These are phyloP conservation scores for Xylaria telfairii DNA, from an alignment of 495 filamentous ascomycete genomes.

Conservation along the genomic window DNA sequence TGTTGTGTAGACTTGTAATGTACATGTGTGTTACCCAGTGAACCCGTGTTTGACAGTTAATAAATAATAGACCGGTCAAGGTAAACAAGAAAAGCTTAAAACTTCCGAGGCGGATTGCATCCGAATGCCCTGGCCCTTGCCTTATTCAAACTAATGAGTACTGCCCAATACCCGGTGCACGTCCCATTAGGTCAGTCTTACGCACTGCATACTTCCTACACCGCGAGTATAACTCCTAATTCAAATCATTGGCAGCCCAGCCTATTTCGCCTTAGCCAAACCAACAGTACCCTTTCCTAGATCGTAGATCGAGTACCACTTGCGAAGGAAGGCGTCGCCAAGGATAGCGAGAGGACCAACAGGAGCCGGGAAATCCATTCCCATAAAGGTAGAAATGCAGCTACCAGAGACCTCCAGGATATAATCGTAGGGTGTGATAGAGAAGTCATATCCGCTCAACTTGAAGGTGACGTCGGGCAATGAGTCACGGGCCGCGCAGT, in stretches of 20 bases:
- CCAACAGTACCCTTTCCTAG: conserved; percentile 83
- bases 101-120: background rate
- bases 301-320: conserved; percentile 97
- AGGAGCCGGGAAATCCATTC: conserved; percentile 94
- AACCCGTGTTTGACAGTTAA: background rate
- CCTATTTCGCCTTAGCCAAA: conserved; percentile 80
- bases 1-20: conserved; percentile 14
- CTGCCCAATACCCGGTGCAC: background rate
- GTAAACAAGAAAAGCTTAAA: background rate
- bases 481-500: conserved; percentile 80
- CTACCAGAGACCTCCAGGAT: conserved; percentile 93
- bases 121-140: background rate
- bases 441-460: conserved; percentile 86
- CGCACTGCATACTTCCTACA: conserved; percentile 23
- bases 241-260: conserved; percentile 10
- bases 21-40: conserved; percentile 22
- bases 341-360: conserved; percentile 94
- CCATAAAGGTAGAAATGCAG: conserved; percentile 97
- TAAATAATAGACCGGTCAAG: background rate
- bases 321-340: conserved; percentile 96
- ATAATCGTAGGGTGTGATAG: conserved; percentile 89
- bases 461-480: conserved; percentile 91
- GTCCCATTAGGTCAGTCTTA: conserved; percentile 11
- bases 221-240: conserved; percentile 23
- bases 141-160: background rate